phyloP scores from a whole-genome alignment of 2,329 filamentous ascomycete genomes.

The Trichophaea hybrida region DNA sequence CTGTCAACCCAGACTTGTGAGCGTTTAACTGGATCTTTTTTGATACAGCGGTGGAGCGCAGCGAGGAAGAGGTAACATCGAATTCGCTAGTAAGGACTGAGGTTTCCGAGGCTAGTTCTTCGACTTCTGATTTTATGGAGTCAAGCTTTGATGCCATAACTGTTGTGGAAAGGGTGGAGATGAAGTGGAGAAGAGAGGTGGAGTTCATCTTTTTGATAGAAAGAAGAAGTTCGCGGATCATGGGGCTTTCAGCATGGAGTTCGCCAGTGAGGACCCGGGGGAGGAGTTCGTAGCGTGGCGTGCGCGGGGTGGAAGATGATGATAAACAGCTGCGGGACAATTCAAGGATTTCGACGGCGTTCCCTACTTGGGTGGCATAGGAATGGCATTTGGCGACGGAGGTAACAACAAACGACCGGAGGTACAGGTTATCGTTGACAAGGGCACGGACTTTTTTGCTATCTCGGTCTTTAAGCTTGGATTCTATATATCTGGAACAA shows the following conservation, averaged over 20 bases:
- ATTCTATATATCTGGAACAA: constrained; percentile 36
- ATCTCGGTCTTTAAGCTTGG: constrained; percentile 34
- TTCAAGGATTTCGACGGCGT: constrained; percentile 23
- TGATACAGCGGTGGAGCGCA: constrained; percentile 64
- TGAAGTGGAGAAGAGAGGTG: constrained; percentile 33
- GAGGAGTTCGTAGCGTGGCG: constrained; percentile 35
- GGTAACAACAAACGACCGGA: constrained; percentile 32
- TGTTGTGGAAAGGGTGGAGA: constrained; percentile 26
- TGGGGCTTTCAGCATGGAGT: constrained; percentile 36
- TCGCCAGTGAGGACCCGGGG: constrained; percentile 40
- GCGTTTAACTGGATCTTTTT: constrained; percentile 69
- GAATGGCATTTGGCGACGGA: constrained; percentile 16
- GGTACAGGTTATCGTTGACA: constrained; percentile 45
- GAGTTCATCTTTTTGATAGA: constrained; percentile 41
- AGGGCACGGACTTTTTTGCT: constrained; percentile 38
- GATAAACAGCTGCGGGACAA: constrained; percentile 19
- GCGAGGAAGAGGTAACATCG: constrained; percentile 43
- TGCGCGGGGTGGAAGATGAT: constrained; percentile 20
- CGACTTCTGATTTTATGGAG: constrained; percentile 26
- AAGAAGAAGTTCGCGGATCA: constrained; percentile 40
- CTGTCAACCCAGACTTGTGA: constrained; percentile 54
- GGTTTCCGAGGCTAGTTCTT: constrained; percentile 19
- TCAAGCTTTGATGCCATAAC: constrained; percentile 3
- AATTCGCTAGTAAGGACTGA: constrained; percentile 36
- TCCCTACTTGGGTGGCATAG: constrained; percentile 21